Base-by-base conservation (phyloP, 768 basidiomycete genomes). In the Collybiopsis luxurians region DNA sequence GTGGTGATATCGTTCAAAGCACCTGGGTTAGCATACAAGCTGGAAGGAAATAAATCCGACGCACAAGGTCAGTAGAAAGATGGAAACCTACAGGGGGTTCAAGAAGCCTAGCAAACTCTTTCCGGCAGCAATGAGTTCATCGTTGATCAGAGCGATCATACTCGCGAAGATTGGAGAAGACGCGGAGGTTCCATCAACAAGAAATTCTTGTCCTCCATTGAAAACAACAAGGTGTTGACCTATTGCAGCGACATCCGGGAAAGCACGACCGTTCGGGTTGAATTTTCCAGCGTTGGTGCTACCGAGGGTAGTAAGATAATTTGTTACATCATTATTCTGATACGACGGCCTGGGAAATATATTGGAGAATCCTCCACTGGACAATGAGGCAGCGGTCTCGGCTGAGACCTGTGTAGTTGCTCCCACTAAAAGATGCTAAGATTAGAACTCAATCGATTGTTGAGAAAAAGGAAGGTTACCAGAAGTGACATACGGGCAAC, bases 281-380 rank as follows among this genome's bases (percentile, higher is more conserved):
- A 75, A 82, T 9, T 79, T 61, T 15, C 83, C 82, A 21, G 68
- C 50, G 55, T 79, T 79, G 0, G 65, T 69, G 39, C 47, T 43
- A 1, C 67, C 67, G 9, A 70, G 59, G 1, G 65, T 59, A 10
- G 60, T 55, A 24, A 70, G 40, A 56, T 66, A 70, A 17, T 58
- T 57, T 23, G 58, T 19, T 4, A 70, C 67, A 19, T 57, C 64
- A 21, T 60, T 31, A 17, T 61, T 46, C 56, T 72, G 69, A 59
- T 66, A 72, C 1, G 63, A 57, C 11, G 71, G 70, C 24, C 58
- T 55, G 17, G 63, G 30, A 62, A 73, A 72, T 48, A 76, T 72
- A 52, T 76, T 69, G 63, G 75, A 78, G 67, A 84, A 85, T 2
- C 83, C 82, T 23, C 83, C 83, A 0, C 78, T 75, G 17, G 78